Evolutionary conservation across 2,329 filamentous ascomycete genomes (phyloP).

Genomic region (Mollisia scopiformis): DNA sequence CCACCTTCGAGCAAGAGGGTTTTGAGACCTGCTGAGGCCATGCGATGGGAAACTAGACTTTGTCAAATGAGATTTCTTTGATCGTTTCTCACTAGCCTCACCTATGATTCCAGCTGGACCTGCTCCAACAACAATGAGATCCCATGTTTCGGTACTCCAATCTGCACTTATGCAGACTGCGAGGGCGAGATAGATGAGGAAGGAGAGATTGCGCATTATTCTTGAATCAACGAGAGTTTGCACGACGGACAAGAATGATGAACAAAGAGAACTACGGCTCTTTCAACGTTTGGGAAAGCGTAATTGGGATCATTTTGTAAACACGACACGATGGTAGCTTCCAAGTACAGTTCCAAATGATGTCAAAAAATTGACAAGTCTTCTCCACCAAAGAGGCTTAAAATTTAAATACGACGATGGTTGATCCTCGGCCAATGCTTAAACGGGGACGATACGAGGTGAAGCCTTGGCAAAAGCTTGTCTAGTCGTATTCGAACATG

Average conservation of each 20-base stretch:
- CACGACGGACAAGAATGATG: not conserved
- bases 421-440: not conserved
- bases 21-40: constrained; percentile 54
- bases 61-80: not conserved
- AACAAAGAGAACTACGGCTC: not conserved
- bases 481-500: not conserved
- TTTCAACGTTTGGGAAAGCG: not conserved
- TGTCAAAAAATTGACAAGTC: not conserved
- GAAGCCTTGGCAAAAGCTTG: not conserved
- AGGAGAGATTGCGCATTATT: constrained; percentile 1
- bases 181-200: not conserved
- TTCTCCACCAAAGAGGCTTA: not conserved
- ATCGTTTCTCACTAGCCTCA: constrained; percentile 9
- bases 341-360: not conserved
- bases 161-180: constrained; percentile 6
- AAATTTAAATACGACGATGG: not conserved
- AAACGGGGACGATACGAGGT: not conserved
- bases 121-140: constrained; percentile 49
- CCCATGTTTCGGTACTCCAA: constrained; percentile 27
- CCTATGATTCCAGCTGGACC: constrained; percentile 55
- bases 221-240: not conserved
- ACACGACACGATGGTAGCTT: not conserved
- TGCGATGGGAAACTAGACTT: constrained; percentile 12
- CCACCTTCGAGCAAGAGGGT: constrained; percentile 56
- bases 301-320: not conserved